phyloP scores from a whole-genome alignment of 2,329 filamentous ascomycete species.

The Stemphylium lycopersici region DNA sequence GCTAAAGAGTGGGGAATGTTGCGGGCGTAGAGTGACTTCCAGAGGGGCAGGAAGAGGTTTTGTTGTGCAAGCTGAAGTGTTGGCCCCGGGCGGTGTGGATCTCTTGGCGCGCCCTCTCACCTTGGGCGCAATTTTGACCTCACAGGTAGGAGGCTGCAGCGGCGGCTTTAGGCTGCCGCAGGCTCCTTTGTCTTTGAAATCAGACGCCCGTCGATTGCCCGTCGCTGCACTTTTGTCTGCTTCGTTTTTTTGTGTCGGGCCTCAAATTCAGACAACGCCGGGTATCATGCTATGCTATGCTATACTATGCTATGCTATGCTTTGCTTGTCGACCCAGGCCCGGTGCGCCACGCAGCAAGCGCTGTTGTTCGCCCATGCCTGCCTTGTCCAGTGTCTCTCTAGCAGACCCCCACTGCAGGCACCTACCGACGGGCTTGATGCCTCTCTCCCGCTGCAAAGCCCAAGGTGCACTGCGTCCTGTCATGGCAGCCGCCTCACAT shows the following conservation, averaged over 20 bases:
- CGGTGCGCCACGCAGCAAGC: constrained; percentile 45
- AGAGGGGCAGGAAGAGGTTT: constrained; percentile 46
- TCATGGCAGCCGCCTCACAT: constrained; percentile 55
- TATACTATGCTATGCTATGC: too few relatives aligned
- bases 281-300: constrained; percentile 49
- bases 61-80: constrained; percentile 40
- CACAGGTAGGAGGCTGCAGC: constrained; percentile 21
- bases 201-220: not conserved
- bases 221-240: not conserved
- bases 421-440: too few relatives aligned
- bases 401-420: too few relatives aligned
- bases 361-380: constrained; percentile 20
- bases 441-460: too few relatives aligned
- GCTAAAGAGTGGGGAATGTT: constrained; percentile 36
- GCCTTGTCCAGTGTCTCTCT: not conserved
- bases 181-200: constrained; percentile 25
- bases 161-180: constrained; percentile 31
- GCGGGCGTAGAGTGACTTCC: constrained; percentile 30
- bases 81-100: constrained; percentile 39
- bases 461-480: not conserved
- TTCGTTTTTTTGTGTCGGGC: not conserved
- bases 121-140: constrained; percentile 19
- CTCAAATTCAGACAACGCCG: constrained; percentile 30
- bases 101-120: constrained; percentile 24
- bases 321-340: constrained; percentile 40